A percentile compares a stretch with the other conserved stretches of the same genome.
Conservation (phyloP, 768 basidiomycete species). For the Leccinum ochraceum region DNA sequence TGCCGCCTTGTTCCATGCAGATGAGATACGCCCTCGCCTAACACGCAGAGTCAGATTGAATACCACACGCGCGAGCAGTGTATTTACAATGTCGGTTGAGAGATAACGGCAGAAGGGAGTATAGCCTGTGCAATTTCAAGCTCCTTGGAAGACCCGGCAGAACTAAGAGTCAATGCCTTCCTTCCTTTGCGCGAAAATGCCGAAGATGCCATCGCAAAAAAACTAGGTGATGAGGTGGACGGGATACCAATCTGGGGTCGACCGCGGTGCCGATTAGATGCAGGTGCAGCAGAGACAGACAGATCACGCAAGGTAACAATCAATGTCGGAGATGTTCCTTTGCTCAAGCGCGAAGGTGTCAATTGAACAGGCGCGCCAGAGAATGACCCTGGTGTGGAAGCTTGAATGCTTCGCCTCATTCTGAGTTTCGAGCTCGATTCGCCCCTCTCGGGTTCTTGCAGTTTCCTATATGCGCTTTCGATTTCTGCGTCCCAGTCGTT, state of each 20-base stretch:
- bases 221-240: conserved; percentile 17
- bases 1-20: conserved; percentile 33
- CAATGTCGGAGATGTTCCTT: conserved; percentile 16
- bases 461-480: conserved; percentile 16
- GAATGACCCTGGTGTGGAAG: conserved; percentile 13
- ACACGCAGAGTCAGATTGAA: conserved; percentile 5
- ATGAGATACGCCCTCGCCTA: conserved; percentile 29
- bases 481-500: conserved; percentile 31
- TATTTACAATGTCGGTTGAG: conserved; percentile 26
- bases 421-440: conserved; percentile 26
- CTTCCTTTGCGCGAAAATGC: conserved; percentile 9
- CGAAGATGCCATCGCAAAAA: neutral
- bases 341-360: conserved; percentile 7
- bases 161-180: conserved; percentile 8
- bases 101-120: conserved; percentile 22
- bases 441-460: conserved; percentile 30
- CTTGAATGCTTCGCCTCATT: conserved; percentile 15
- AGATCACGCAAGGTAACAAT: conserved; percentile 12
- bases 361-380: neutral
- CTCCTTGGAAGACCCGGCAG: conserved; percentile 16
- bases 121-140: neutral
- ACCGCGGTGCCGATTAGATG: conserved; percentile 8
- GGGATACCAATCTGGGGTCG: conserved; percentile 6
- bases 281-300: conserved; percentile 15
- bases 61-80: neutral